These are phyloP conservation scores for Diaporthe velutina DNA, from an alignment of 2,329 filamentous ascomycete species.

Conservation along the genomic window DNA sequence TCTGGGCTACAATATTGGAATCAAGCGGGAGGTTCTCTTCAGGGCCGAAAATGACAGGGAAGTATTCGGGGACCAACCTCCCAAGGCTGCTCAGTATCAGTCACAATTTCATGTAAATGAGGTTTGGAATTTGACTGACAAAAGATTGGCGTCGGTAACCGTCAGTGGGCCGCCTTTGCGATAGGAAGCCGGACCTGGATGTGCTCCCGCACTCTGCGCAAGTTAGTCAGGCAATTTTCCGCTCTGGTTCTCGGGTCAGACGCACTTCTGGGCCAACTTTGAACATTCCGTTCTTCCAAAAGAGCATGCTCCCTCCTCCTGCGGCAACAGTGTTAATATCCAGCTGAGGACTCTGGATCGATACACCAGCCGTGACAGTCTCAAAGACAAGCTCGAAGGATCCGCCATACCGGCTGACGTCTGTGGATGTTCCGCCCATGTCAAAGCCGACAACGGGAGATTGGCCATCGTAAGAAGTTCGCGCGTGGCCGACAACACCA, in stretches of 20 bases:
- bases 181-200: constrained; percentile 80
- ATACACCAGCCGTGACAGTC: constrained; percentile 77
- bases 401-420: constrained; percentile 78
- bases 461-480: constrained; percentile 75
- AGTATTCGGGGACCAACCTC: constrained; percentile 70
- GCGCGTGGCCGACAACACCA: constrained; percentile 78
- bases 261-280: constrained; percentile 73
- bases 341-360: constrained; percentile 78
- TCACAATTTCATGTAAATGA: constrained; percentile 56
- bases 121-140: constrained; percentile 5
- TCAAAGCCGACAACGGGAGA: constrained; percentile 67
- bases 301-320: constrained; percentile 65
- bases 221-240: background rate
- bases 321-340: constrained; percentile 80
- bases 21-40: constrained; percentile 70
- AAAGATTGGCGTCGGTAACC: constrained; percentile 76
- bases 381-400: constrained; percentile 80
- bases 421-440: constrained; percentile 77
- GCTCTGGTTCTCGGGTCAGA: background rate
- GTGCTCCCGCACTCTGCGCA: constrained; percentile 73
- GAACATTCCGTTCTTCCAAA: constrained; percentile 78
- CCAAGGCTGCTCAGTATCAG: constrained; percentile 59
- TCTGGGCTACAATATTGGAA: constrained; percentile 51
- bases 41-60: constrained; percentile 79
- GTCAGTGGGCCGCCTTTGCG: constrained; percentile 78